These are phyloP conservation scores for Triticum urartu DNA, from an alignment of 176 grass and related monocot species.

Conservation along the genomic window DNA sequence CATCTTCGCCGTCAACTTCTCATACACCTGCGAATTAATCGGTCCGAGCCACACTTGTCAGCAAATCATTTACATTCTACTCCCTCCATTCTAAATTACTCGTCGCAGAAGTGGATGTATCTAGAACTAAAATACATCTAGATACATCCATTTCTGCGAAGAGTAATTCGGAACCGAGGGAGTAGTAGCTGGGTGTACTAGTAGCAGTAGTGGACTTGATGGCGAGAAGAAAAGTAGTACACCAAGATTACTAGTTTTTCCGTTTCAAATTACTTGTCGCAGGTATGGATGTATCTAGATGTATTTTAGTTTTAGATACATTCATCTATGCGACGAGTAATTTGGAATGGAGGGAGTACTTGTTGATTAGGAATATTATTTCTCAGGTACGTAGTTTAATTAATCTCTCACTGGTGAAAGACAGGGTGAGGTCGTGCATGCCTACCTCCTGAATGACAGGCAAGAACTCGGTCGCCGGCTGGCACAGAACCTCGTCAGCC, in stretches of 20 bases:
- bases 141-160: too few relatives aligned
- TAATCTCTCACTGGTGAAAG: conserved; percentile 1
- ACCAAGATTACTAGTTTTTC: not conserved
- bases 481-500: conserved; percentile 62
- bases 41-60: not conserved
- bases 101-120: too few relatives aligned
- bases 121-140: too few relatives aligned
- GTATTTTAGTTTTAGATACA: too few relatives aligned
- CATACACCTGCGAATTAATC: conserved; percentile 43
- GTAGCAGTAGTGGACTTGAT: not conserved
- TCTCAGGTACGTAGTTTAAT: not conserved
- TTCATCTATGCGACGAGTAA: too few relatives aligned
- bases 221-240: not conserved
- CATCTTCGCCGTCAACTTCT: conserved; percentile 44
- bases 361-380: not conserved
- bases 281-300: too few relatives aligned
- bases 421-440: not conserved
- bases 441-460: conserved; percentile 71
- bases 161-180: too few relatives aligned
- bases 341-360: too few relatives aligned
- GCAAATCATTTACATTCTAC: not conserved
- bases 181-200: not conserved
- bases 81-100: too few relatives aligned
- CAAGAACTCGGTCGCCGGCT: conserved; percentile 74
- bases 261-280: too few relatives aligned